A percentile compares a stretch with the other conserved stretches of the same genome.
These are phyloP conservation scores for Beverwykella pulmonaria DNA, from an alignment of 495 filamentous ascomycete genomes.

Conservation along the genomic window DNA sequence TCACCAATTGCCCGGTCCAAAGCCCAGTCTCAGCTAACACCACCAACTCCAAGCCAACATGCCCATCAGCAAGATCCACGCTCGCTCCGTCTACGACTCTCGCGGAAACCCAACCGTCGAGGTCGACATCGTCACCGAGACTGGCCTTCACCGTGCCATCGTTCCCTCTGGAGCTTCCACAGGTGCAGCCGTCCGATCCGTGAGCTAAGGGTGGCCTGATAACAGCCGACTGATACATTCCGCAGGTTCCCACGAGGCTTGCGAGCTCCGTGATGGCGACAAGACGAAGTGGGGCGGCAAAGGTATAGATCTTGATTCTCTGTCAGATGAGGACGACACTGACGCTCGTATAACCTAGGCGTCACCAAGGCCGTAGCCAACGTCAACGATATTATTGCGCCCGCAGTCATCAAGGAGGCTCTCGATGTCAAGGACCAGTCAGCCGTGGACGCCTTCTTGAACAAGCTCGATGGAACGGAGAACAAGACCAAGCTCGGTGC, in stretches of 20 bases:
- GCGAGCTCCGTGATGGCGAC: slow-evolving; percentile 98
- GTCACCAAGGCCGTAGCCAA: slow-evolving; percentile 94
- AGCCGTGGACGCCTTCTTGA: slow-evolving; percentile 90
- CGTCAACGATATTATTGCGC: slow-evolving; percentile 91
- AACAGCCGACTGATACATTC: slow-evolving; percentile 52
- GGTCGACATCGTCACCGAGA: slow-evolving; percentile 95
- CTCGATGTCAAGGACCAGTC: slow-evolving; percentile 97
- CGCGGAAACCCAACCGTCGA: slow-evolving; percentile 96
- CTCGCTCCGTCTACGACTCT: slow-evolving; percentile 98
- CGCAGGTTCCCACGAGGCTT: slow-evolving; percentile 96
- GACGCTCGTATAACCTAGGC: slow-evolving; percentile 45
- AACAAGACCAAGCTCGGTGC: slow-evolving; percentile 99
- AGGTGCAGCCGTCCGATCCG: slow-evolving; percentile 56
- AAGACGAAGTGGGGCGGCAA: slow-evolving; percentile 96
- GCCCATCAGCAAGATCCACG: slow-evolving; percentile 98
- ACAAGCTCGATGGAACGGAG: slow-evolving; percentile 89
- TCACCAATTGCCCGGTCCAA: slow-evolving; percentile 19
- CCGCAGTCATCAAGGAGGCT: slow-evolving; percentile 87
- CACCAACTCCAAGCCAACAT: slow-evolving; percentile 56
- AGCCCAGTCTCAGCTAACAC: slow-evolving; percentile 19
- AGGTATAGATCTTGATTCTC: slow-evolving; percentile 52
- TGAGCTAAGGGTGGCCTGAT: neutral
- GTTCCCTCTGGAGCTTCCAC: slow-evolving; percentile 98
- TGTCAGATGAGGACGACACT: slow-evolving; percentile 16
- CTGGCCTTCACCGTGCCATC: slow-evolving; percentile 96